Evolutionary conservation across 306 rosid species (phyloP).

Genomic region (Calophaca sinica): DNA sequence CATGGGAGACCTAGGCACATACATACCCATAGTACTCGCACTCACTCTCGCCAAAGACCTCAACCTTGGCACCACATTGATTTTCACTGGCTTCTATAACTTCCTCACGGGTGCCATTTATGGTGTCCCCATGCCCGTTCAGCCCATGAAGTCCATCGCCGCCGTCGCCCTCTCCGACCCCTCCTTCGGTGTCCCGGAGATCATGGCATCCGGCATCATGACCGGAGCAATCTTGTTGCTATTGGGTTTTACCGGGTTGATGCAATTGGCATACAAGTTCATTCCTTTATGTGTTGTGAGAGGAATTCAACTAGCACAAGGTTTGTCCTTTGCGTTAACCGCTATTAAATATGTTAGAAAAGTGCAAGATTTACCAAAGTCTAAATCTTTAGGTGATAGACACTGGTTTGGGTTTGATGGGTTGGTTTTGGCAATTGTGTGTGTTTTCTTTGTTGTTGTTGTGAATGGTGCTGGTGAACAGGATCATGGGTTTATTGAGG

Average conservation of each 20-base stretch:
- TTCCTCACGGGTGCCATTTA: conserved; percentile 73
- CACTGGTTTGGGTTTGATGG: conserved; percentile 81
- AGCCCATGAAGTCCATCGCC: conserved; percentile 86
- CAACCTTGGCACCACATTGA: conserved; percentile 77
- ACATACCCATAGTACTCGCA: conserved; percentile 75
- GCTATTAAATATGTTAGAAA: conserved; percentile 68
- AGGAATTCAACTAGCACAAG: conserved; percentile 82
- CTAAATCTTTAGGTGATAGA: conserved; percentile 53
- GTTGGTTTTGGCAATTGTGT: conserved; percentile 60
- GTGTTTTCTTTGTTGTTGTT: conserved; percentile 62
- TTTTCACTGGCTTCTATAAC: conserved; percentile 76
- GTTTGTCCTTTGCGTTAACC: conserved; percentile 71
- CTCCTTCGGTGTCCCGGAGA: conserved; percentile 63
- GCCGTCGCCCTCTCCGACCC: conserved; percentile 67
- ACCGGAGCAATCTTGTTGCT: conserved; percentile 63
- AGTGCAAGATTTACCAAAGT: conserved; percentile 59
- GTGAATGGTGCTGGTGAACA: conserved; percentile 70
- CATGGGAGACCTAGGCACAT: conserved; percentile 86
- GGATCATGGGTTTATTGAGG: not conserved
- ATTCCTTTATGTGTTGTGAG: conserved; percentile 71
- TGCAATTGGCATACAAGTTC: conserved; percentile 62
- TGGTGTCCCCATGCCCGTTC: conserved; percentile 90
- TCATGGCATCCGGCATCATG: conserved; percentile 79
- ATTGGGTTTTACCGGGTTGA: conserved; percentile 69
- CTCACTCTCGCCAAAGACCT: conserved; percentile 65